Evolutionary conservation across 2,329 filamentous ascomycete genomes (phyloP).

Genomic region (Fusarium bulbicola): DNA sequence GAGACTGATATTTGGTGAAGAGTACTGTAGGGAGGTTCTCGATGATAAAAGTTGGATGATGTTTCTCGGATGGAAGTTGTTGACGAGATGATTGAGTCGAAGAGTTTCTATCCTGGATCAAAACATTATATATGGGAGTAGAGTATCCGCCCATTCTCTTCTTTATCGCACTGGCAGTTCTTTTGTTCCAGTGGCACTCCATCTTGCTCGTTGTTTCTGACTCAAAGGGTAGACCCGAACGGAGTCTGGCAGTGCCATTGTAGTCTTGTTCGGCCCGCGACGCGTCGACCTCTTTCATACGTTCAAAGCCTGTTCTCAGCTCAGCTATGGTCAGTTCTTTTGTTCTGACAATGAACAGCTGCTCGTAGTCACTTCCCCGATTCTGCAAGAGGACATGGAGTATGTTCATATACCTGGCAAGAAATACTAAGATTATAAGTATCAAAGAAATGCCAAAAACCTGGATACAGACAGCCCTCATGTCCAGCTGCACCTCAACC

Average conservation of each 20-base stretch:
- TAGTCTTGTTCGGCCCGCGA: rapidly evolving
- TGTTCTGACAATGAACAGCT: neutral
- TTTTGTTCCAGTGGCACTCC: neutral
- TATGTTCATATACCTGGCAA: neutral
- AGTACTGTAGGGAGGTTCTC: rapidly evolving
- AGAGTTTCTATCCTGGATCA: neutral
- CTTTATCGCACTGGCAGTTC: neutral
- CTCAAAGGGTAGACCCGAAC: rapidly evolving
- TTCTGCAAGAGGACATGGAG: rapidly evolving
- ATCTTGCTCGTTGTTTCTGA: no score
- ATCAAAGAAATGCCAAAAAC: neutral
- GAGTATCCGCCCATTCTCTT: no score
- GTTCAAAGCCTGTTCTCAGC: no score
- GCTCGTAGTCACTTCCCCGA: no score
- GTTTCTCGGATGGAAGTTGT: neutral
- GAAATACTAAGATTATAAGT: neutral
- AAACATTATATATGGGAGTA: neutral
- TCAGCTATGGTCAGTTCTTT: rapidly evolving
- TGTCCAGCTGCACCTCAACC: no score
- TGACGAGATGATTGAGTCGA: neutral
- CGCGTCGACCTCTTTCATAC: rapidly evolving
- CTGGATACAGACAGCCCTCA: neutral
- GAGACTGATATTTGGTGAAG: rapidly evolving
- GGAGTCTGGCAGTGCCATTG: neutral
- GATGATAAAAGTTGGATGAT: no score